A percentile compares a stretch with the other conserved stretches of the same genome.
Conservation (phyloP, 192 early-diverging fungal species). For the Obelidium mucronatum region DNA sequence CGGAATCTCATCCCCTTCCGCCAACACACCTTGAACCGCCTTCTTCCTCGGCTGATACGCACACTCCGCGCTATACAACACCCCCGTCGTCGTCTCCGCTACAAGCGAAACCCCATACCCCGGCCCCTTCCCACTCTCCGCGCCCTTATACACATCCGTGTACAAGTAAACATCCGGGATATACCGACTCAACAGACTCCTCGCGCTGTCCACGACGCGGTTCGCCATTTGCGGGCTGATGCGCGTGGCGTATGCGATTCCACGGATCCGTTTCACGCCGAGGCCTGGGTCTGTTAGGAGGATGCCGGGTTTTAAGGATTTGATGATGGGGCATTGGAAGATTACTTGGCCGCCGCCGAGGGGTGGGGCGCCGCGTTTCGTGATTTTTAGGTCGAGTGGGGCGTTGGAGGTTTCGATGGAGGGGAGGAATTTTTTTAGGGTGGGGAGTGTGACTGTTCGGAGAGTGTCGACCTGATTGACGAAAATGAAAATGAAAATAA, state of each 20-base stretch:
- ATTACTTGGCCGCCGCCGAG: constrained; percentile 90
- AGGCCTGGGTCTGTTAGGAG: constrained; percentile 84
- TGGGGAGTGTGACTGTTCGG: constrained; percentile 87
- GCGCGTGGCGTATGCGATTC: constrained; percentile 90
- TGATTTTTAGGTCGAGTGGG: constrained; percentile 63
- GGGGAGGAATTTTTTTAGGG: constrained; percentile 72
- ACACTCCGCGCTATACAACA: constrained; percentile 84
- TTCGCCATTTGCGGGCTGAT: constrained; percentile 96
- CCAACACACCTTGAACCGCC: neutral
- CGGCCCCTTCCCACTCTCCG: constrained; percentile 86
- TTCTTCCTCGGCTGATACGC: constrained; percentile 68
- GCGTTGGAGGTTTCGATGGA: neutral
- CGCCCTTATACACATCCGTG: constrained; percentile 97
- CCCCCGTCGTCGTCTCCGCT: constrained; percentile 89
- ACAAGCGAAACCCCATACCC: constrained; percentile 93
- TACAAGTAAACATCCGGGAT: constrained; percentile 98
- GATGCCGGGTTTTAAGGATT: constrained; percentile 70
- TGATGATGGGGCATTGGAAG: constrained; percentile 87
- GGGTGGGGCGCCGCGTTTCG: constrained; percentile 88
- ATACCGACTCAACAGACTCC: constrained; percentile 86
- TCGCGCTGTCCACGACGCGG: constrained; percentile 87
- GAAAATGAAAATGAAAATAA: neutral
- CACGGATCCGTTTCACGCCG: constrained; percentile 89
- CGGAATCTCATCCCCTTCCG: constrained; percentile 26
- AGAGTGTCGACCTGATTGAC: constrained; percentile 81